These are phyloP conservation scores for Psilocybe subaeruginosa DNA, from an alignment of 768 basidiomycete species.

Conservation along the genomic window DNA sequence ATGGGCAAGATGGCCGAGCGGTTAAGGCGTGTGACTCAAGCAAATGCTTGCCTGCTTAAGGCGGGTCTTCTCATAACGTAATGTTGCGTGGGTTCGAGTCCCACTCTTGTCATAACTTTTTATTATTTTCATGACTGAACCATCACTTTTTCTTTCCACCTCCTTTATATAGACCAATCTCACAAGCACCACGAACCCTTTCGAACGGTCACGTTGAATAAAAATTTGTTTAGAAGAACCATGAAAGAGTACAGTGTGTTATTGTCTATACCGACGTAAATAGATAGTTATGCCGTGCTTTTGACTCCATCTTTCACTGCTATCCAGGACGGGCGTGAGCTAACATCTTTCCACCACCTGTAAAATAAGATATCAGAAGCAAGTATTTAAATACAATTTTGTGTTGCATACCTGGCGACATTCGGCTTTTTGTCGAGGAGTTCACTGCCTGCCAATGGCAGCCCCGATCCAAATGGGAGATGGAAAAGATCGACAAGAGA, in stretches of 20 bases:
- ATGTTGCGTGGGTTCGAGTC: slow-evolving; percentile 38
- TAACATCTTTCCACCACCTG: slow-evolving; percentile 36
- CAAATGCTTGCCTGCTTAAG: slow-evolving; percentile 28
- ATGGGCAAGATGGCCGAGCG: slow-evolving; percentile 53
- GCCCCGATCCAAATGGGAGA: slow-evolving; percentile 40
- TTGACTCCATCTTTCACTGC: slow-evolving; percentile 44
- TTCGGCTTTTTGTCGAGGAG: slow-evolving; percentile 42
- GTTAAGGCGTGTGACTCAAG: slow-evolving; percentile 54
- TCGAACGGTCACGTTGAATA: no score
- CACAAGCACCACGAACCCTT: no score
- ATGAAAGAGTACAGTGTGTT: no score
- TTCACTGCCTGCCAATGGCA: slow-evolving; percentile 25
- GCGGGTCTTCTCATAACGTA: slow-evolving; percentile 35
- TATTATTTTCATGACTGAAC: not conserved
- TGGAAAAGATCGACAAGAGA: slow-evolving; percentile 65
- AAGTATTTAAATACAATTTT: not conserved
- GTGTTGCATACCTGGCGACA: slow-evolving; percentile 38
- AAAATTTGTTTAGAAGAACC: no score
- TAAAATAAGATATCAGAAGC: not conserved
- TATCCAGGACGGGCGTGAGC: slow-evolving; percentile 48
- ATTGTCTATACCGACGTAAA: no score
- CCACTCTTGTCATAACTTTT: slow-evolving; percentile 36
- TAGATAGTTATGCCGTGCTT: slow-evolving; percentile 6
- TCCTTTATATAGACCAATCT: no score
- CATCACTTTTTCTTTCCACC: not conserved